Base-by-base conservation (phyloP, 1,139 yeast species). In the Diutina catenulata region DNA sequence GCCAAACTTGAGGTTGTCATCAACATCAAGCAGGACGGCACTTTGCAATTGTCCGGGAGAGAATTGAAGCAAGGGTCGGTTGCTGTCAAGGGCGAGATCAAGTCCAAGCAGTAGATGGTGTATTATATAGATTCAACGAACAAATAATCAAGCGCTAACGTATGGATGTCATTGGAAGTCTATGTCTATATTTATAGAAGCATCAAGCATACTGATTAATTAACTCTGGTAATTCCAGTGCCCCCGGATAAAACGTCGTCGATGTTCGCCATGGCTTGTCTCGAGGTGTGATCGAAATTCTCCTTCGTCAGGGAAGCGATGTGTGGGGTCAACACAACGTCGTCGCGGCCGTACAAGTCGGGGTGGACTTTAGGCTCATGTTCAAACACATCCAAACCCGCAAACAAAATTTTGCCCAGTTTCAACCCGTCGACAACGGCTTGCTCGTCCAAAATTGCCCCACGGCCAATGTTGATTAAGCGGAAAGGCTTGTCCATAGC, bases 11-110 rank as follows among this genome's bases (percentile, higher is more conserved):
- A 91, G 64, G 77, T 88, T 41, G 73, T 76, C 49, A 74, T 88
- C 49, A 87, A 82, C 68, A 78, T 91, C 52, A 80, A 86, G 51
- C 83, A 76, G 56, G 94, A 84, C 42, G 88, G 94, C 51, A 73
- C 75, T 50, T 71, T 91, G 53, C 84, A 80, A 55, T 76, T 87
- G 45, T 74, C 84, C 47, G 95, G 86, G 39, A 80, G 95, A 60
- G 91, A 80, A 58, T 68, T 76, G 55, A 77, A 77, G 60, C 76
- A 77, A 49, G 93, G 88, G 36, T 67, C 67, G 33, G 61, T 58
- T 43, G 70, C 70, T 38, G 74, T 61, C 37, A 72, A 66, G 53
- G 75, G 76, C 42, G 76, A 69, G 50, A 50, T 73, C 33, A 38
- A 45, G 42, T 38, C 25, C 25, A 21, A 31, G 29, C 13, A 27